These are phyloP conservation scores for Debaryomyces udenii DNA, from an alignment of 1,139 yeast species.

Conservation along the genomic window DNA sequence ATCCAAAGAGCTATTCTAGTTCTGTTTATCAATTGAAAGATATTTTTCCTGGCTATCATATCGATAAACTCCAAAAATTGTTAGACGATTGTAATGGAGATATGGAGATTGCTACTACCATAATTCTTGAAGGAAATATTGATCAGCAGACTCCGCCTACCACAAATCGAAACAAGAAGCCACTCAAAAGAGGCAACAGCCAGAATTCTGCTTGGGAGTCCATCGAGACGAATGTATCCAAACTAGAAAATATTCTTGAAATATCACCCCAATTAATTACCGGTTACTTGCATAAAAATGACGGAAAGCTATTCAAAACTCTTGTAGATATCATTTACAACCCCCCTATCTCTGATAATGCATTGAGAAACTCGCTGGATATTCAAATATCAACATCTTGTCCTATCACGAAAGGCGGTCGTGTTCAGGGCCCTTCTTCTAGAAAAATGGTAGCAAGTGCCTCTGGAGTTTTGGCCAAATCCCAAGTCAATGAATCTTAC, in stretches of 20 bases:
- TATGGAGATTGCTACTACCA: conserved; percentile 17
- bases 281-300: conserved; percentile 16
- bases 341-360: not conserved
- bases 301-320: conserved; percentile 26
- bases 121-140: not conserved
- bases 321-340: conserved; percentile 31
- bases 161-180: not conserved
- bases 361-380: conserved; percentile 13
- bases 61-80: conserved; percentile 18
- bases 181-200: not conserved
- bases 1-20: not conserved
- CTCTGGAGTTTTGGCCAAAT: too few relatives aligned
- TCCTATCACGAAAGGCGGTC: conserved; percentile 21
- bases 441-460: not conserved
- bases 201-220: conserved; percentile 6
- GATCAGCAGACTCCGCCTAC: not conserved
- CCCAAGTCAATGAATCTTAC: conserved; percentile 9
- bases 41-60: conserved; percentile 26
- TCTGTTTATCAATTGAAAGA: conserved; percentile 21
- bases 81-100: conserved; percentile 22
- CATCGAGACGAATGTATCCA: conserved; percentile 1
- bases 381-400: not conserved
- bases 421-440: conserved; percentile 24
- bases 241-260: conserved; percentile 8
- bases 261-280: conserved; percentile 6